Percentiles rank a stretch among this genome's conserved stretches.
Conservation (phyloP, 2,329 filamentous ascomycete genomes). For the Coniochaeta sp. region DNA sequence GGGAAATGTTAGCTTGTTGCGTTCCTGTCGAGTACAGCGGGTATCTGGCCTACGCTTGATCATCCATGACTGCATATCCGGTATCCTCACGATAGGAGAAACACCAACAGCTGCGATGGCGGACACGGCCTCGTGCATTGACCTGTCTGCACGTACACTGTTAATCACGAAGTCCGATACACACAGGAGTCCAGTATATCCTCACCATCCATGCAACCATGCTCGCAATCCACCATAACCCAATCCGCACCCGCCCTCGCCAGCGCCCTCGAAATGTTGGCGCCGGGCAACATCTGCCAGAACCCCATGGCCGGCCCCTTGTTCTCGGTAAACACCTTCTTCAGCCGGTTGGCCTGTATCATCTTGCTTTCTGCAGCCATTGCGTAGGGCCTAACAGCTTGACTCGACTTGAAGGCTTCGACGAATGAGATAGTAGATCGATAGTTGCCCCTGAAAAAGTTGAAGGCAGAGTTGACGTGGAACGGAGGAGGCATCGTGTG, state of each 20-base stretch:
- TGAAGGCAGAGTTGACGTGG: neutral
- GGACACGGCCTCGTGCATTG: slow-evolving; percentile 52
- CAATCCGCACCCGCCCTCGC: slow-evolving; percentile 60
- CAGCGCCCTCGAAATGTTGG: slow-evolving; percentile 51
- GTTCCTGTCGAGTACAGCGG: neutral
- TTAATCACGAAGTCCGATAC: slow-evolving; percentile 3
- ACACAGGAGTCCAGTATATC: neutral
- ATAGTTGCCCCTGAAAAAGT: neutral
- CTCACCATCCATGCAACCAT: slow-evolving; percentile 47
- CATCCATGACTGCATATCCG: slow-evolving; percentile 50
- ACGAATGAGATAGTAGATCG: too few species aligned
- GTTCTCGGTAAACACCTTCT: slow-evolving; percentile 39
- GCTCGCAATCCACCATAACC: slow-evolving; percentile 55
- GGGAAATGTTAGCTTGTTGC: slow-evolving; percentile 13
- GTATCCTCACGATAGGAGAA: slow-evolving; percentile 50
- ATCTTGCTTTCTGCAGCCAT: slow-evolving; percentile 20
- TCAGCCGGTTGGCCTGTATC: slow-evolving; percentile 40
- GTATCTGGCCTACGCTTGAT: slow-evolving; percentile 39
- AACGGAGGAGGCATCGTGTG: neutral
- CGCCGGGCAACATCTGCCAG: slow-evolving; percentile 58
- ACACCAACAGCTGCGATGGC: slow-evolving; percentile 48
- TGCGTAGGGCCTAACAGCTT: slow-evolving; percentile 2
- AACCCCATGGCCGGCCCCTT: slow-evolving; percentile 44
- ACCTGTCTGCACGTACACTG: slow-evolving; percentile 32
- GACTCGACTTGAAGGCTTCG: too few species aligned